Conservation (phyloP, 148 eudicot genomes). For the Vaccinium darrowii region DNA sequence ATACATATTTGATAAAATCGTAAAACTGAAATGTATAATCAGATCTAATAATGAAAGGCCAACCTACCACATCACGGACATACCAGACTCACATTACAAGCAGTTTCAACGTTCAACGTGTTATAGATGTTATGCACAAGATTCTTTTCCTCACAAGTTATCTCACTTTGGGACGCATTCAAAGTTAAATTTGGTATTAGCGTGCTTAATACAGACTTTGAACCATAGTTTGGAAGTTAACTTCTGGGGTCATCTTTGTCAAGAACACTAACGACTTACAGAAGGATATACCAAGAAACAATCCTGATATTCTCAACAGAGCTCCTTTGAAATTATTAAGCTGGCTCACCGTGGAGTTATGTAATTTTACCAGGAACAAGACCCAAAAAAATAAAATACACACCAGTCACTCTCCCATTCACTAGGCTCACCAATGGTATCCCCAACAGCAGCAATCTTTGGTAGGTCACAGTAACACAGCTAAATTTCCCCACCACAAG, state of each 20-base stretch:
- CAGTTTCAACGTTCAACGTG: not conserved
- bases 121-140: not conserved
- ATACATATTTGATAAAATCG: not conserved
- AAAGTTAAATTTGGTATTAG: not conserved
- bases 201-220: not conserved
- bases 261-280: not conserved
- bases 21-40: not conserved
- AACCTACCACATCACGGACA: not conserved
- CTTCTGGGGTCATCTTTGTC: not conserved
- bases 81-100: not conserved
- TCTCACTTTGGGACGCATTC: not conserved
- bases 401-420: not conserved
- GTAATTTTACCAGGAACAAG: not conserved
- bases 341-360: not conserved
- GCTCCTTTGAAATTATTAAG: not conserved
- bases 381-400: not conserved
- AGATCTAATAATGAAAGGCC: constrained; percentile 4
- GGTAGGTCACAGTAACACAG: not conserved
- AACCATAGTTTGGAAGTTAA: not conserved
- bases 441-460: not conserved
- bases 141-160: not conserved
- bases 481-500: not conserved
- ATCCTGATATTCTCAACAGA: not conserved
- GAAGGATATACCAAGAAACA: constrained; percentile 4
- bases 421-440: constrained; percentile 10